Conservation (phyloP, 2,329 filamentous ascomycete species). For the Trichoderma sp. region DNA sequence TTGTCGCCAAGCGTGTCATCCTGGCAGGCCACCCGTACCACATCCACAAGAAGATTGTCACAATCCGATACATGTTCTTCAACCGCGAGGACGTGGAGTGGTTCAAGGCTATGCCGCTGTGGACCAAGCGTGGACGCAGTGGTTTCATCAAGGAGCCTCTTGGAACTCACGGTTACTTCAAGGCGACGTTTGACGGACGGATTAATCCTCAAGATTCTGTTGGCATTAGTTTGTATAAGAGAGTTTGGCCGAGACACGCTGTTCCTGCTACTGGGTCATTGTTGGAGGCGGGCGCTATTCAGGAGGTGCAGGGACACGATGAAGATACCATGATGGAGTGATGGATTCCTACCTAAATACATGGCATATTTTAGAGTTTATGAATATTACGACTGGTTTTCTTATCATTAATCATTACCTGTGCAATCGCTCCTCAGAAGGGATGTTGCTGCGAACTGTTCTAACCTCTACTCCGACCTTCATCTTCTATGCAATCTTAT, state of each 20-base stretch:
- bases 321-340: slow-evolving; percentile 22
- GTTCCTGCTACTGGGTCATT: slow-evolving; percentile 44
- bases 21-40: slow-evolving; percentile 96
- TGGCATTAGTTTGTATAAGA: slow-evolving; percentile 84
- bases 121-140: slow-evolving; percentile 84
- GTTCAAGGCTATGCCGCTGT: slow-evolving; percentile 95
- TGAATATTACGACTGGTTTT: slow-evolving; percentile 15
- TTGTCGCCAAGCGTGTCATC: slow-evolving; percentile 91
- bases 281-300: slow-evolving; percentile 35
- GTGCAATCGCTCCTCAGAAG: neutral
- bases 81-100: slow-evolving; percentile 90
- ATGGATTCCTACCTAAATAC: neutral
- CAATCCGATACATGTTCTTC: slow-evolving; percentile 99
- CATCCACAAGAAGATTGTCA: slow-evolving; percentile 97
- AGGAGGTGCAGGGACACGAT: slow-evolving; percentile 1
- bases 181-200: slow-evolving; percentile 93
- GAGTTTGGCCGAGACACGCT: slow-evolving; percentile 75
- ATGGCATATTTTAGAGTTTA: slow-evolving; percentile 17
- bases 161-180: slow-evolving; percentile 99
- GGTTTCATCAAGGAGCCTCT: slow-evolving; percentile 93
- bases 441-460: neutral
- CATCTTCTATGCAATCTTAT: neutral
- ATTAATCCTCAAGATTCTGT: slow-evolving; percentile 96
- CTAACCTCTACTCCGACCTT: neutral
- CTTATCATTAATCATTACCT: neutral